Evolutionary conservation across 768 basidiomycete species (phyloP).

Genomic region (Psilocybe azurescens): DNA sequence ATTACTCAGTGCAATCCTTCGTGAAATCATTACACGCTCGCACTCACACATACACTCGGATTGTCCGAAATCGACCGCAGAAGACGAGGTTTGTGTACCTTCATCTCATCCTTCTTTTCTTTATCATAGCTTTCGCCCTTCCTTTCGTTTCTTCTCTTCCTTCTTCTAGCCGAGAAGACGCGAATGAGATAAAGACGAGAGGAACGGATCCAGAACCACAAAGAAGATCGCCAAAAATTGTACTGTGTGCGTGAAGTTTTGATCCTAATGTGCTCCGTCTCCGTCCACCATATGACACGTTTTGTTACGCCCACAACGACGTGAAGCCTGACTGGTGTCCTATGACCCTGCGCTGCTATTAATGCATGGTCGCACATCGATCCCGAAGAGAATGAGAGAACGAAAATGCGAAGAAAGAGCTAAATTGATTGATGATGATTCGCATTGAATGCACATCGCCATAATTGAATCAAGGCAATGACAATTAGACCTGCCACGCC

Average conservation of each 20-base stretch:
- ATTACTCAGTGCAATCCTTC: no score
- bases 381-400: not conserved
- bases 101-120: not conserved
- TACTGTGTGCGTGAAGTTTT: not conserved
- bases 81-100: not conserved
- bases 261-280: slow-evolving; percentile 1
- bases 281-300: not conserved
- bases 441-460: no score
- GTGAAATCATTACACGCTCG: not conserved
- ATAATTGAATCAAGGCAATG: not conserved
- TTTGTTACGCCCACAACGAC: not conserved
- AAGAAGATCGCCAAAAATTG: not conserved
- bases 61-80: not conserved
- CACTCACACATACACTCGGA: not conserved
- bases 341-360: not conserved
- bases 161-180: slow-evolving; percentile 3
- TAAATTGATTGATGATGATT: no score
- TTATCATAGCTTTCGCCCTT: not conserved
- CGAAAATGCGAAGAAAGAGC: not conserved
- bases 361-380: not conserved
- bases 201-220: not conserved
- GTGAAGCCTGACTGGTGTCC: not conserved
- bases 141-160: not conserved
- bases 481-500: not conserved
- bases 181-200: not conserved